phyloP scores from a whole-genome alignment of 169 alveolate species.

The Eimeria falciformis region DNA sequence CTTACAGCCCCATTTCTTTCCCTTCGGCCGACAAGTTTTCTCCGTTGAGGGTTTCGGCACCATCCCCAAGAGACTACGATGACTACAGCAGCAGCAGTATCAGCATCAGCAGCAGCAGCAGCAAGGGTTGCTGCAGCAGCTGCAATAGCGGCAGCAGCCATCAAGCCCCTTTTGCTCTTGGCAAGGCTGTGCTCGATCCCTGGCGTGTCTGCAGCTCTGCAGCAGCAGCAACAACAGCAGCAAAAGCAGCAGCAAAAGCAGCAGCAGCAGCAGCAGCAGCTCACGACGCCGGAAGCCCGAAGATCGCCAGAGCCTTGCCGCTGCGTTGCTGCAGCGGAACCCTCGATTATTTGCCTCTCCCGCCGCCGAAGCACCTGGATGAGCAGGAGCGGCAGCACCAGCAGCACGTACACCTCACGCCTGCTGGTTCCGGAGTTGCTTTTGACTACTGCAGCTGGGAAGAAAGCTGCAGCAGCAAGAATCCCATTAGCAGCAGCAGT shows the following conservation, averaged over 20 bases:
- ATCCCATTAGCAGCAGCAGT: not conserved
- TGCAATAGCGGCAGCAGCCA: no score
- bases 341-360: not conserved
- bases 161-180: no score
- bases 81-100: no score
- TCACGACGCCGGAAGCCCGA: not conserved
- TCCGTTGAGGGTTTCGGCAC: no score
- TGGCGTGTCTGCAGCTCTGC: no score
- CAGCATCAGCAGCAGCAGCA: no score
- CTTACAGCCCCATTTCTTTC: no score
- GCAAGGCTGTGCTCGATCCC: no score
- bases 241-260: not conserved
- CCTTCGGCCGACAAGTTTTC: no score
- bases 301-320: not conserved
- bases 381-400: not conserved
- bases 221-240: not conserved
- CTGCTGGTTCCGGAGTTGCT: not conserved
- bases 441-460: not conserved
- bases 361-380: not conserved
- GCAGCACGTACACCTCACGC: not conserved
- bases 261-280: not conserved
- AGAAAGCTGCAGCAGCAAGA: conserved; percentile 13
- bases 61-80: no score
- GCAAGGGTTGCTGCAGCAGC: no score
- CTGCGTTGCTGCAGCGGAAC: not conserved